These are phyloP conservation scores for Pilobolus umbonatus DNA, from an alignment of 192 early-diverging fungal species.

Conservation along the genomic window DNA sequence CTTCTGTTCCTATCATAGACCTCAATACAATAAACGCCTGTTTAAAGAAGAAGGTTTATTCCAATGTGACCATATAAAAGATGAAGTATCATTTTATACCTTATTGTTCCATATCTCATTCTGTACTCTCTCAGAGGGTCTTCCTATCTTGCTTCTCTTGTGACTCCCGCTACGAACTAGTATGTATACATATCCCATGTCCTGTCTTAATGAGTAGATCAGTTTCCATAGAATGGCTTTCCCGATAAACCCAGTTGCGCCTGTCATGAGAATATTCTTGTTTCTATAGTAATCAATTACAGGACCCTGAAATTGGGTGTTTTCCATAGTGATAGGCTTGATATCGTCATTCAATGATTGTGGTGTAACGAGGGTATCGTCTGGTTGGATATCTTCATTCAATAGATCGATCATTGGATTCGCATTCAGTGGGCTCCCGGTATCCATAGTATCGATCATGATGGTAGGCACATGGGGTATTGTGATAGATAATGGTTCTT, in stretches of 20 bases:
- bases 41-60: not conserved
- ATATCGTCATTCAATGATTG: slow-evolving; percentile 3
- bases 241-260: slow-evolving; percentile 51
- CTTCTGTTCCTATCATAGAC: slow-evolving; percentile 23
- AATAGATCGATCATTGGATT: too few species aligned
- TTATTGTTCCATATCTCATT: slow-evolving; percentile 34
- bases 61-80: too few species aligned
- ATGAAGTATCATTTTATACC: slow-evolving; percentile 17
- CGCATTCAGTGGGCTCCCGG: too few species aligned
- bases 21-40: slow-evolving; percentile 42
- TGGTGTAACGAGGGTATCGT: slow-evolving; percentile 10
- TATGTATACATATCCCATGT: slow-evolving; percentile 31
- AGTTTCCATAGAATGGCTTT: slow-evolving; percentile 50
- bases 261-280: slow-evolving; percentile 44
- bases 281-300: slow-evolving; percentile 22
- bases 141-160: slow-evolving; percentile 34
- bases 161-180: slow-evolving; percentile 30
- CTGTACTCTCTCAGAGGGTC: slow-evolving; percentile 26
- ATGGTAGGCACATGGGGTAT: too few species aligned
- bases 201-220: slow-evolving; percentile 33
- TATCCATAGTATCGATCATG: too few species aligned
- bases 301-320: slow-evolving; percentile 5
- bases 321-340: not conserved
- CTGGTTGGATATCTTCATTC: too few species aligned
- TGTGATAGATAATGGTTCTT: too few species aligned